Base-by-base conservation (phyloP, 768 basidiomycete species). In the Heimioporus sp. region DNA sequence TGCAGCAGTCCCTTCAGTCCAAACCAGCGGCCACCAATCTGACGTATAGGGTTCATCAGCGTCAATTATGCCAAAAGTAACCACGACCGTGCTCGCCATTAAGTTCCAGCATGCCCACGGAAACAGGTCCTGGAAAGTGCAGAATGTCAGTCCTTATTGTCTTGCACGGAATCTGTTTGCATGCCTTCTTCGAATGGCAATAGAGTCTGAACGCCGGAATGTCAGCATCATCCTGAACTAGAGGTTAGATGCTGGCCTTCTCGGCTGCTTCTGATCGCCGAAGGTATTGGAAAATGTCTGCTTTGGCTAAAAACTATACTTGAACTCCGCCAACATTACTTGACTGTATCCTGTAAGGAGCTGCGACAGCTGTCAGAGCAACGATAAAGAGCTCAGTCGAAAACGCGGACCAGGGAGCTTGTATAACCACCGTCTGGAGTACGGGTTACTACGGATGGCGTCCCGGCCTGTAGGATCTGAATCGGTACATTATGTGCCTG, bases 291-390 rank as follows among this genome's bases (percentile, higher is more conserved):
- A 72, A 63, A 99, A 98, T 0, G 89, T 81, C 72, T 98, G 96
- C 59, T 92, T 86, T 2, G 93, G 90, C 63, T 86, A 80, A 2
- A 86, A 72, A 16, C 91, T 94, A 68, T 98, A 99, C 68, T 90
- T 91, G 79, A 98, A 98, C 70, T 98, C 95, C 24, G 90, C 87
- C 49, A 98, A 77, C 82, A 98, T 80, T 39, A 90, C 69, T 69
- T 89, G 77, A 17, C 87, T 87, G 59, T 92, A 90, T 24, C 87
- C 88, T 38, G 88, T 90, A 56, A 92, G 74, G 8, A 92, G 76
- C 88, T 90, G 54, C 11, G 30, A 15, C 21, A 20, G 35, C 49
- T n/a, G 44, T 48, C 28, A 51, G 49, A 42, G 49, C 21, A 13
- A 35, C 16, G 39, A 36, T 16, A 37, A 31, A 46, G 53, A 43